Base-by-base conservation (phyloP, 495 filamentous ascomycete genomes). In the Aspergillus sclerotioniger region DNA sequence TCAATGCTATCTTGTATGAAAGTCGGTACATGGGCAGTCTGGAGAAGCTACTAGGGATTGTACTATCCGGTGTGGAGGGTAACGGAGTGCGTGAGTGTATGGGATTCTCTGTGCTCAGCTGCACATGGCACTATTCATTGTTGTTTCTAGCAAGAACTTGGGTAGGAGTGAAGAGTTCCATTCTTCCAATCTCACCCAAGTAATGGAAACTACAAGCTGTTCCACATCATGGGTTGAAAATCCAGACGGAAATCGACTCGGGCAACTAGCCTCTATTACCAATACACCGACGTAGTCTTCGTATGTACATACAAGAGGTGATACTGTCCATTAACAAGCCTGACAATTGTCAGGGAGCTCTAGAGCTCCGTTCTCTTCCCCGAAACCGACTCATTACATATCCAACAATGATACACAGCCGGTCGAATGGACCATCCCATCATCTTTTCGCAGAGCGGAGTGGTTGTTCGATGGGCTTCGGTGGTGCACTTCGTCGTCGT, bases 391-490 rank as follows among this genome's bases (percentile, higher is more conserved):
- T 50, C 47, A 31, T 50, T 50, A 48, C 46, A 56, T 15, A 39
- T n/a, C 19, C 45, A 15, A 28, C 31, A 41, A 20, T 37, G 28
- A 44, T 55, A 51, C 47, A 35, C n/a, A 45, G 49, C 48, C 35
- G 32, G 48, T 54, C 51, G 44, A 53, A 48, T 58, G 49, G 44
- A 51, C 47, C 37, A 47, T 56, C 53, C 46, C 37, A 53, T 57
- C 53, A n/a, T 52, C 29, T 45, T 58, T 56, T 59, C 39, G 55
- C 44, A 53, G 63, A 66, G 63, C 47, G 63, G 63, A 62, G 63
- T 62, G 57, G 53, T 62, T 43, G 39, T 57, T 54, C 41, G 28
- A 47, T 56, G 44, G 15, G 25, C 44, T 45, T 46, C 17, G 31
- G 47, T 32, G 19, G 33, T 50, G 46, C 51, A 41, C 15, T 41